These are phyloP conservation scores for Berberis thunbergii DNA, from an alignment of 164 flowering plant genomes.

Conservation along the genomic window DNA sequence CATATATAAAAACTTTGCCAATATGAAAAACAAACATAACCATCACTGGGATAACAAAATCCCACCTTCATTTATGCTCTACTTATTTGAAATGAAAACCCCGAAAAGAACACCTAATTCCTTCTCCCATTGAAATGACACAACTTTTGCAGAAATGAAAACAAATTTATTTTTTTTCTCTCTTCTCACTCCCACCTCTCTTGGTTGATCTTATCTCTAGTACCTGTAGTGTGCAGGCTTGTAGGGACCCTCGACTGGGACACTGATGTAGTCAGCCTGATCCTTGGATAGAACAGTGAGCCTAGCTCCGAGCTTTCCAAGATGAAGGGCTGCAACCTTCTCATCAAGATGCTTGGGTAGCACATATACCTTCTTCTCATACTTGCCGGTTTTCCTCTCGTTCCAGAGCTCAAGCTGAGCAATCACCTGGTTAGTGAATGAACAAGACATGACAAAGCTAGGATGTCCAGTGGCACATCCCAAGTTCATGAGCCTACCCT, in stretches of 20 bases:
- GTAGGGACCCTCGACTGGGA: slow-evolving; percentile 15
- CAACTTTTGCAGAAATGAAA: no score
- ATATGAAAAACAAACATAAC: no score
- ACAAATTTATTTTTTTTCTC: no score
- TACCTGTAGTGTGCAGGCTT: slow-evolving; percentile 17
- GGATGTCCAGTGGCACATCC: slow-evolving; percentile 19
- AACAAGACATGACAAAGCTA: slow-evolving; percentile 18
- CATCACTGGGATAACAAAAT: no score
- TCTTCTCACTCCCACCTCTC: background rate
- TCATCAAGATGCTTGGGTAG: slow-evolving; percentile 20
- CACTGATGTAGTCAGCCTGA: slow-evolving; percentile 12
- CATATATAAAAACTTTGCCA: no score
- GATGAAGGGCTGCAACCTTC: slow-evolving; percentile 18
- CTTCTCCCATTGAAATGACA: no score
- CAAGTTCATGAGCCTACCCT: slow-evolving; percentile 16
- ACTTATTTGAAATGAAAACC: no score
- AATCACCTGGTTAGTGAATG: slow-evolving; percentile 17
- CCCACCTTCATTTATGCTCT: no score
- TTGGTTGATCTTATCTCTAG: slow-evolving; percentile 1
- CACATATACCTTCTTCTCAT: slow-evolving; percentile 17
- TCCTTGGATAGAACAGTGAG: slow-evolving; percentile 11
- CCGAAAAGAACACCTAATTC: no score
- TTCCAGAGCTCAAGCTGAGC: slow-evolving; percentile 19
- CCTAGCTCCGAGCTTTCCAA: slow-evolving; percentile 17
- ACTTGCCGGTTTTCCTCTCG: slow-evolving; percentile 12